These are phyloP conservation scores for Aspergillus taichungensis DNA, from an alignment of 495 filamentous ascomycete species.

Conservation along the genomic window DNA sequence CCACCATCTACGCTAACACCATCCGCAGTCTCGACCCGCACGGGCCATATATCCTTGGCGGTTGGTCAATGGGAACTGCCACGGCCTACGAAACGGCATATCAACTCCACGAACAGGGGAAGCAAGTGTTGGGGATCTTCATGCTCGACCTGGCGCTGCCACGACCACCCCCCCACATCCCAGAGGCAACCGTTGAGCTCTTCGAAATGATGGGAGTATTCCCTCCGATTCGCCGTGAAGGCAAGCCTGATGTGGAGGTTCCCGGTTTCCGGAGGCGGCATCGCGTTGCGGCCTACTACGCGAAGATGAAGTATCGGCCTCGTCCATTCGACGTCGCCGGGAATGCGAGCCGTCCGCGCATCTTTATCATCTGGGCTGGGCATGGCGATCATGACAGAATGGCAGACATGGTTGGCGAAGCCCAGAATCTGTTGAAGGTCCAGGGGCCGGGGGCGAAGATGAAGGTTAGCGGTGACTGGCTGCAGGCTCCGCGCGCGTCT, in stretches of 20 bases:
- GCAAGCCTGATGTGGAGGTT: constrained; percentile 5
- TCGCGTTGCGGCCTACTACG: constrained; percentile 4
- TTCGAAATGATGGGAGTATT: background rate
- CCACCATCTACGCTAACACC: too few relatives aligned
- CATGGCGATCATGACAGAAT: constrained; percentile 12
- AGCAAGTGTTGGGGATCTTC: too few relatives aligned
- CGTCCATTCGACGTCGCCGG: constrained; percentile 4
- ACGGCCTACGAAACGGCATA: too few relatives aligned
- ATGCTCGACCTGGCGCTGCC: background rate
- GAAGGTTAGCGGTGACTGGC: constrained; percentile 6
- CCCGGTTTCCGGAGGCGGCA: constrained; percentile 1
- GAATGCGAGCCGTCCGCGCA: constrained; percentile 2
- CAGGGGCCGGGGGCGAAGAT: constrained; percentile 5
- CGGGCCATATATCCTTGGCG: too few relatives aligned
- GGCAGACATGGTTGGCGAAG: constrained; percentile 5
- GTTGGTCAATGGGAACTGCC: too few relatives aligned
- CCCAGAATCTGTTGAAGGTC: constrained; percentile 4
- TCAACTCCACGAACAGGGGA: too few relatives aligned
- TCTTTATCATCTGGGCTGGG: constrained; percentile 14
- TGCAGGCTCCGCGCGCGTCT: constrained; percentile 7
- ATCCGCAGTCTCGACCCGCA: too few relatives aligned
- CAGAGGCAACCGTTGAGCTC: background rate
- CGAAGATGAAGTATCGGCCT: constrained; percentile 11
- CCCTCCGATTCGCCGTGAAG: constrained; percentile 1
- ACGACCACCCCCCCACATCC: background rate